Conservation (phyloP, 2,329 filamentous ascomycete species). For the Pyrenophora seminiperda region DNA sequence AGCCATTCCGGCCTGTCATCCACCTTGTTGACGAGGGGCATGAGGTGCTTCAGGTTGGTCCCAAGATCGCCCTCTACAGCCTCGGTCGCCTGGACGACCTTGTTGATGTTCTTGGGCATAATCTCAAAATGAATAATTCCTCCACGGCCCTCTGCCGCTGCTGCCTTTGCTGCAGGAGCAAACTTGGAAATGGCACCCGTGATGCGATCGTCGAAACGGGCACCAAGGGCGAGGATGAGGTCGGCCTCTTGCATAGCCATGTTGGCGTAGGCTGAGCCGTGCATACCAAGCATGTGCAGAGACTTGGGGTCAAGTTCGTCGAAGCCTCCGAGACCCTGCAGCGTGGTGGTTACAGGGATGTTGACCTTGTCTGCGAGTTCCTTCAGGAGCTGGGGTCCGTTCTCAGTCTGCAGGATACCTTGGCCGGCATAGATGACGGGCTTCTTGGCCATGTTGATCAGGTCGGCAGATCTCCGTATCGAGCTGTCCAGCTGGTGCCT, state of each 20-base stretch:
- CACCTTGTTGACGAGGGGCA: slow-evolving; percentile 71
- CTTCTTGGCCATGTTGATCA: slow-evolving; percentile 90
- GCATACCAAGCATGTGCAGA: slow-evolving; percentile 98
- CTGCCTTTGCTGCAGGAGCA: slow-evolving; percentile 83
- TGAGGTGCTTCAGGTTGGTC: slow-evolving; percentile 73
- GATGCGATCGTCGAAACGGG: slow-evolving; percentile 95
- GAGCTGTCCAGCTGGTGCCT: slow-evolving; percentile 74
- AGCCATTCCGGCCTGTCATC: slow-evolving; percentile 84
- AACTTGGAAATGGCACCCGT: slow-evolving; percentile 83
- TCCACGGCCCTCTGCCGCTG: slow-evolving; percentile 81
- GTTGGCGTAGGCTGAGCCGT: slow-evolving; percentile 95
- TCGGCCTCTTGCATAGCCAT: slow-evolving; percentile 98
- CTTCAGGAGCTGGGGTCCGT: slow-evolving; percentile 79
- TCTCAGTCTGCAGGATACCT: slow-evolving; percentile 78
- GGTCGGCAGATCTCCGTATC: slow-evolving; percentile 75
- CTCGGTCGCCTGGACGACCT: slow-evolving; percentile 95
- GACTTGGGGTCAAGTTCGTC: slow-evolving; percentile 94
- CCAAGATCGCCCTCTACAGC: slow-evolving; percentile 92
- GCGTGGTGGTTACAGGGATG: slow-evolving; percentile 93
- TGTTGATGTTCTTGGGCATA: slow-evolving; percentile 99
- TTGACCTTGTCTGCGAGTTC: slow-evolving; percentile 87
- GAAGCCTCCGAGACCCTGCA: slow-evolving; percentile 89
- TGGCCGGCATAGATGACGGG: slow-evolving; percentile 95
- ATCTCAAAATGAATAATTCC: slow-evolving; percentile 98
- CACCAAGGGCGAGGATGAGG: slow-evolving; percentile 91